phyloP scores from a whole-genome alignment of 2,329 filamentous ascomycete species.

The Botrytis galanthina region DNA sequence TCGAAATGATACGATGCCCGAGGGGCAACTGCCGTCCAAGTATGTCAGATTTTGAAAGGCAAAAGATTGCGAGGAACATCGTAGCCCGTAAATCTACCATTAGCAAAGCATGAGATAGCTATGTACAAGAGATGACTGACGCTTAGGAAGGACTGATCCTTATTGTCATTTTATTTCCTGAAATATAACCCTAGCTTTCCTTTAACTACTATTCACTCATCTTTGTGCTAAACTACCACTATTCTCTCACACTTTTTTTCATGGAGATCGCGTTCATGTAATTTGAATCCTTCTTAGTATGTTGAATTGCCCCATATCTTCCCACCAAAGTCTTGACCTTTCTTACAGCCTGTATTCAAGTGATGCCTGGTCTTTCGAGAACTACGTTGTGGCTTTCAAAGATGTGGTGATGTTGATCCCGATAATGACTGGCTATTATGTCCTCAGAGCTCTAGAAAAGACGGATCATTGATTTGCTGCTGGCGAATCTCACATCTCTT shows the following conservation, averaged over 20 bases:
- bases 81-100: neutral
- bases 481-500: neutral
- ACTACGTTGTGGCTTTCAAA: neutral
- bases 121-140: neutral
- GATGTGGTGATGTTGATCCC: neutral
- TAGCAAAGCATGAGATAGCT: neutral
- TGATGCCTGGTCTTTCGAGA: neutral
- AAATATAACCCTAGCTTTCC: neutral
- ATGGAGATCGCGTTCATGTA: neutral
- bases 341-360: neutral
- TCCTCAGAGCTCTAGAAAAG: neutral
- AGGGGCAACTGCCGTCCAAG: neutral
- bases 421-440: too few relatives aligned
- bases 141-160: neutral
- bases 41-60: neutral
- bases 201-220: neutral
- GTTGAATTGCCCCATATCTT: neutral
- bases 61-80: neutral
- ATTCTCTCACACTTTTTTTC: neutral
- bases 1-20: neutral
- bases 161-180: neutral
- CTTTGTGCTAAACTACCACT: neutral
- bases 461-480: neutral
- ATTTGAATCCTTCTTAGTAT: neutral
- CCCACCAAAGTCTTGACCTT: neutral